Conservation (phyloP, 2,329 filamentous ascomycete species). For the Phaeosphaeria sp. region DNA sequence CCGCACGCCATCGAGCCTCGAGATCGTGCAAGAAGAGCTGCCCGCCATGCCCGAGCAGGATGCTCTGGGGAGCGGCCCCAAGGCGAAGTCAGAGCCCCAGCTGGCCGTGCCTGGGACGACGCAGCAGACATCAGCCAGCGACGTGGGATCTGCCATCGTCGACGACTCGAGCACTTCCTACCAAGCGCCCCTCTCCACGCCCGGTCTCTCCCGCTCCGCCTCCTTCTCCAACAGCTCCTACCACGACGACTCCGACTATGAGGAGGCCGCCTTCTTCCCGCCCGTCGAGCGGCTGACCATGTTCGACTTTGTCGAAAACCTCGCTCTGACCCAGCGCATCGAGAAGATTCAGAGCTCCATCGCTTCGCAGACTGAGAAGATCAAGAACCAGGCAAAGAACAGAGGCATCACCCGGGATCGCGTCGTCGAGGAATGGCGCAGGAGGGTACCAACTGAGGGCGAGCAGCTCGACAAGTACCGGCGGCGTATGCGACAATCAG, state of each 20-base stretch:
- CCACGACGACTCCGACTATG: conserved; percentile 84
- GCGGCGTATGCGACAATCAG: conserved; percentile 82
- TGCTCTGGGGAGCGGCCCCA: conserved; percentile 16
- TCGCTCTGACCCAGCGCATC: conserved; percentile 86
- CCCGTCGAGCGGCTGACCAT: conserved; percentile 89
- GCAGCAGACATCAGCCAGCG: neutral
- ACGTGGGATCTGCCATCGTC: conserved; percentile 34
- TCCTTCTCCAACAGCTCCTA: conserved; percentile 89
- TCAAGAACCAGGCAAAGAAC: conserved; percentile 81
- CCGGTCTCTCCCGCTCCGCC: conserved; percentile 71
- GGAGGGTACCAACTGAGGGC: conserved; percentile 82
- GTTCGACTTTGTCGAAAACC: conserved; percentile 91
- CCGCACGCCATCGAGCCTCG: conserved; percentile 37
- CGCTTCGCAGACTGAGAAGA: conserved; percentile 81
- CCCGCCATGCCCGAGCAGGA: conserved; percentile 38
- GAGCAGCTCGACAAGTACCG: conserved; percentile 93
- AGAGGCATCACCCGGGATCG: conserved; percentile 82
- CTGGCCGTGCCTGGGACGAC: conserved; percentile 28
- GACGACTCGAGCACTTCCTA: conserved; percentile 54
- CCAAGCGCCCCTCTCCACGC: conserved; percentile 55
- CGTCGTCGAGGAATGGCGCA: conserved; percentile 92
- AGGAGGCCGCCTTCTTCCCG: conserved; percentile 67
- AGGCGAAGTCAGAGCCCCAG: conserved; percentile 40
- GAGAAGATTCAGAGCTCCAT: conserved; percentile 89
- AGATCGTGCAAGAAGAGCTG: conserved; percentile 38